Evolutionary conservation across 306 rosid genomes (phyloP).

Genomic region (Glycine latifolia): DNA sequence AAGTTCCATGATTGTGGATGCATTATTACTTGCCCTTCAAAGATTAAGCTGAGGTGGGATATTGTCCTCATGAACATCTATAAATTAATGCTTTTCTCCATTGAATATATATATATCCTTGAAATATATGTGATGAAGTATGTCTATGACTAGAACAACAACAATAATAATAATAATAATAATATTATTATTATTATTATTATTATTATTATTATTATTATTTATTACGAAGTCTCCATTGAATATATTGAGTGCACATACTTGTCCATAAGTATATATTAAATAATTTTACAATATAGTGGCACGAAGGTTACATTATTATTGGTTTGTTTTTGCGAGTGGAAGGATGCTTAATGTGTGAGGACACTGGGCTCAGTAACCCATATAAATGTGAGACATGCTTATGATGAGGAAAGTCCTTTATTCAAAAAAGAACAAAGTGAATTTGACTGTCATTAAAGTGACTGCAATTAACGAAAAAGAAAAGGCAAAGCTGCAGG

Average conservation of each 20-base stretch:
- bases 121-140: no score
- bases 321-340: conserved; percentile 14
- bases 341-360: conserved; percentile 1
- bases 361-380: conserved; percentile 39
- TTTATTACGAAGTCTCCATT: no score
- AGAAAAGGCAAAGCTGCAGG: conserved; percentile 51
- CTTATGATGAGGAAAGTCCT: conserved; percentile 38
- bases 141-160: no score
- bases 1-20: conserved; percentile 22
- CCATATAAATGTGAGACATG: conserved; percentile 45
- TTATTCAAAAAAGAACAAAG: conserved; percentile 47
- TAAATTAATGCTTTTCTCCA: background rate
- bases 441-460: conserved; percentile 55
- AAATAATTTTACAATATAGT: background rate
- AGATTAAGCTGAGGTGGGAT: background rate
- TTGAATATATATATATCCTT: background rate
- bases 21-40: conserved; percentile 37
- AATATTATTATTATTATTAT: no score
- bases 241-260: conserved; percentile 31
- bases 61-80: background rate
- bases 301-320: background rate
- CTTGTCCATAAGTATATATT: conserved; percentile 6
- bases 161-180: no score
- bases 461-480: conserved; percentile 46
- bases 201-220: no score